Base-by-base conservation (phyloP, 2,329 filamentous ascomycete genomes). In the Penicillium brevicompactum region DNA sequence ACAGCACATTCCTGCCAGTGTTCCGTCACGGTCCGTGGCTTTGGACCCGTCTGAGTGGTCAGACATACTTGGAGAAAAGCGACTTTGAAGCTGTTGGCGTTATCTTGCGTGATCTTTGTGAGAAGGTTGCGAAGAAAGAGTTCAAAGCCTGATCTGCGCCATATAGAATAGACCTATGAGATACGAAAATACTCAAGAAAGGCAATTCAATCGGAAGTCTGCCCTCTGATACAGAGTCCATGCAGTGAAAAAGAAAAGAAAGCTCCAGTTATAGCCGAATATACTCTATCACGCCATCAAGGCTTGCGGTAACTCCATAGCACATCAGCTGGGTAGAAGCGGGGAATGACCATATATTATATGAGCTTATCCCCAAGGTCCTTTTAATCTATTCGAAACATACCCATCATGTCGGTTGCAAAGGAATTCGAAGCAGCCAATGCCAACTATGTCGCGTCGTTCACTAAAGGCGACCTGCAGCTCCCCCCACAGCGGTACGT, bases 61-160 rank as follows among this genome's bases (percentile, higher is more conserved):
- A 96, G 78, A 82, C 94, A 0, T 97, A 94, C 70, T 74, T 97
- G n/a, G 90, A 91, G 24, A 70, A 87, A 60, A 80, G 80, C 11
- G 92, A 97, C 72, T 96, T 94, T 67, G 84, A 88, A 69, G 90
- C 84, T 83, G 81, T 82, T 4, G 90, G 81, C 0, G 68, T 78
- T 48, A 76, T 82, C 8, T 71, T 94, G 65, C 82, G 83, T 68
- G 75, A 78, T 32, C 62, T 89, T 5, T 86, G 82, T 65, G 76
- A 77, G 41, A 74, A 80, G 61, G 80, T 82, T 31, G 75, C 74
- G 42, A 74, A 71, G 45, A 78, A 77, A 5, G 80, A 81, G 49
- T 57, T 57, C 43, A 31, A 51, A 34, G 50, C 41, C 31, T 43
- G 22, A 53, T 47, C 16, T 55, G 3, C 4, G 31, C 13, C 9